A percentile compares a stretch with the other conserved stretches of the same genome.
Evolutionary conservation across 129 eudicot species (phyloP).

Genomic region (Arctium minus): DNA sequence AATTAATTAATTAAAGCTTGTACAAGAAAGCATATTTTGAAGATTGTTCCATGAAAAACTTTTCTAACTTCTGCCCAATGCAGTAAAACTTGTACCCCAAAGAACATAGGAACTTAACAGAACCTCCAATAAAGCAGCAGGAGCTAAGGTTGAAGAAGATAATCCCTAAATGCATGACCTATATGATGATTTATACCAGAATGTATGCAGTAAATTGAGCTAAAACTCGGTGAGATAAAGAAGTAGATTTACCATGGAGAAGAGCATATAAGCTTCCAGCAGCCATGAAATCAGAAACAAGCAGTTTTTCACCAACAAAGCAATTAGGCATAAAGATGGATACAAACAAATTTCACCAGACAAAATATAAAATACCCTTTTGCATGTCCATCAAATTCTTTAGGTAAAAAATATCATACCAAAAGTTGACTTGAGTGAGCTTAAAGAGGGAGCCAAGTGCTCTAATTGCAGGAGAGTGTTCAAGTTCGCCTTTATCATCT

Average conservation of each 20-base stretch:
- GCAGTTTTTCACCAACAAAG: constrained; percentile 79
- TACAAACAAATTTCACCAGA: too few relatives aligned
- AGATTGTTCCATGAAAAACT: background rate
- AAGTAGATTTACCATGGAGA: constrained; percentile 66
- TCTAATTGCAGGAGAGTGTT: too few relatives aligned
- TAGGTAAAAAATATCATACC: too few relatives aligned
- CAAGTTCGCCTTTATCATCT: too few relatives aligned
- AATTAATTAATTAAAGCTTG: too few relatives aligned
- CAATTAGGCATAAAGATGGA: too few relatives aligned
- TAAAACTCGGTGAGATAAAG: background rate
- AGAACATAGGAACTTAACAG: background rate
- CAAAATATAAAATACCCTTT: too few relatives aligned
- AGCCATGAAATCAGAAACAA: constrained; percentile 74
- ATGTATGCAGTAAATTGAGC: background rate
- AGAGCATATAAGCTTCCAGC: constrained; percentile 87
- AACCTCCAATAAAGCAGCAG: background rate
- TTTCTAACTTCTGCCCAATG: constrained; percentile 8
- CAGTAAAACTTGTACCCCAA: constrained; percentile 19
- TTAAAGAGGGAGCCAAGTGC: too few relatives aligned
- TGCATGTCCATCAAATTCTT: too few relatives aligned
- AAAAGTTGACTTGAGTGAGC: too few relatives aligned
- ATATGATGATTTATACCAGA: background rate
- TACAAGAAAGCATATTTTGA: constrained; percentile 1
- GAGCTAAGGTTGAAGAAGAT: background rate
- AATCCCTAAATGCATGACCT: background rate